Evolutionary conservation across 768 basidiomycete genomes (phyloP).

Genomic region (Lactarius vividus): DNA sequence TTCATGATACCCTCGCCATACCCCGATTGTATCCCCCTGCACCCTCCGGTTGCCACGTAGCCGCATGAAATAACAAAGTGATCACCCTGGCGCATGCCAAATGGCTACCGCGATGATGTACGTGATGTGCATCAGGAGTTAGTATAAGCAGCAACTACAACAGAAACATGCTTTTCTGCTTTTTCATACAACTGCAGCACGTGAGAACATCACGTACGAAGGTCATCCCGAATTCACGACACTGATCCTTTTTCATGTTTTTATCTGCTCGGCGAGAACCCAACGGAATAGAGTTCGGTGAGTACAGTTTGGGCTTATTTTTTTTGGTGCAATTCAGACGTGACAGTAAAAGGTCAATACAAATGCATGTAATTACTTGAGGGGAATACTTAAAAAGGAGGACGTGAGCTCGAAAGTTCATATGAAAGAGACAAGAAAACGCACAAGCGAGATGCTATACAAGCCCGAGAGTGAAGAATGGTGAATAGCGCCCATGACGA

Average conservation of each 20-base stretch:
- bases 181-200: no score
- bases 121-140: not conserved
- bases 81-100: slow-evolving; percentile 23
- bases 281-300: not conserved
- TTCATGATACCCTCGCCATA: slow-evolving; percentile 29
- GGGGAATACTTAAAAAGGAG: slow-evolving; percentile 66
- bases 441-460: slow-evolving; percentile 71
- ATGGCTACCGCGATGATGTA: not conserved
- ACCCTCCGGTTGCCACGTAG: slow-evolving; percentile 25
- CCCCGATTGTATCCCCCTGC: slow-evolving; percentile 23
- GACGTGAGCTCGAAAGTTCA: slow-evolving; percentile 21
- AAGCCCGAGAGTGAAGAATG: slow-evolving; percentile 10
- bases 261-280: not conserved
- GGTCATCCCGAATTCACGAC: not conserved
- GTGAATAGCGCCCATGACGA: slow-evolving; percentile 10
- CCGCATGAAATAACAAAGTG: slow-evolving; percentile 27
- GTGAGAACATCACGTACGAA: no score
- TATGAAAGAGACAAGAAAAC: slow-evolving; percentile 32
- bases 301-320: slow-evolving; percentile 36
- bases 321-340: slow-evolving; percentile 34
- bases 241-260: not conserved
- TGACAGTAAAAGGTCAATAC: slow-evolving; percentile 33
- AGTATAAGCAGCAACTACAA: not conserved
- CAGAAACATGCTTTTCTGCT: not conserved
- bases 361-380: slow-evolving; percentile 68